A percentile compares a stretch with the other conserved stretches of the same genome.
These are phyloP conservation scores for Boletus pseudopeckii DNA, from an alignment of 768 basidiomycete species.

Conservation along the genomic window DNA sequence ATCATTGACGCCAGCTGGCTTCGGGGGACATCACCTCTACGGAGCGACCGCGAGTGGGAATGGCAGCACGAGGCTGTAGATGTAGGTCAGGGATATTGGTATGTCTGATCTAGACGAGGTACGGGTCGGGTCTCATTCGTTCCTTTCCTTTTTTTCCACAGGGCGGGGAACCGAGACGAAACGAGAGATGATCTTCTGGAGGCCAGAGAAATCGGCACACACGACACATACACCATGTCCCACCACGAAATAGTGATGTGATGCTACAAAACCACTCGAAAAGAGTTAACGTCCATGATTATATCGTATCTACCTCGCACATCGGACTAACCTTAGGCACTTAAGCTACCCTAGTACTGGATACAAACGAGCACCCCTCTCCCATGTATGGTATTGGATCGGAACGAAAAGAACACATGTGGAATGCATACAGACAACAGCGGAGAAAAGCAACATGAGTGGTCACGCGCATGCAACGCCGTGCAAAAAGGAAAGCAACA, in stretches of 20 bases:
- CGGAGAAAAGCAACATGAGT: neutral
- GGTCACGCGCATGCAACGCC: neutral
- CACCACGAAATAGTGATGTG: conserved; percentile 16
- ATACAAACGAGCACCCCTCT: neutral
- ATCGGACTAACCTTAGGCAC: neutral
- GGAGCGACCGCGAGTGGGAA: neutral
- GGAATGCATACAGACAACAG: neutral
- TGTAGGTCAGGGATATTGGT: neutral
- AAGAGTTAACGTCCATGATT: conserved; percentile 28
- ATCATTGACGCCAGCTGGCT: conserved; percentile 42
- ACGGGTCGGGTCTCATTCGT: neutral
- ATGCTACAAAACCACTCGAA: conserved; percentile 46
- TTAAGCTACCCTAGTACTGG: conserved; percentile 10
- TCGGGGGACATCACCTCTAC: conserved; percentile 57
- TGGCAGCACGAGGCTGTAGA: conserved; percentile 1
- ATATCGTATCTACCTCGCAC: neutral
- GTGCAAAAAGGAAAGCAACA: neutral
- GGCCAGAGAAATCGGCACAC: neutral
- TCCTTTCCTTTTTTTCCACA: neutral
- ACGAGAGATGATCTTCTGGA: conserved; percentile 3
- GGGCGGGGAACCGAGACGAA: neutral
- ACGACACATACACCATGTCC: neutral
- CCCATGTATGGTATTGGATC: conserved; percentile 9
- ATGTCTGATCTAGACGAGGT: neutral
- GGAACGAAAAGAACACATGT: neutral